Percentiles rank a stretch among this genome's conserved stretches.
Evolutionary conservation across 1,139 yeast species (phyloP).

Genomic region (Taiozyma onychis): DNA sequence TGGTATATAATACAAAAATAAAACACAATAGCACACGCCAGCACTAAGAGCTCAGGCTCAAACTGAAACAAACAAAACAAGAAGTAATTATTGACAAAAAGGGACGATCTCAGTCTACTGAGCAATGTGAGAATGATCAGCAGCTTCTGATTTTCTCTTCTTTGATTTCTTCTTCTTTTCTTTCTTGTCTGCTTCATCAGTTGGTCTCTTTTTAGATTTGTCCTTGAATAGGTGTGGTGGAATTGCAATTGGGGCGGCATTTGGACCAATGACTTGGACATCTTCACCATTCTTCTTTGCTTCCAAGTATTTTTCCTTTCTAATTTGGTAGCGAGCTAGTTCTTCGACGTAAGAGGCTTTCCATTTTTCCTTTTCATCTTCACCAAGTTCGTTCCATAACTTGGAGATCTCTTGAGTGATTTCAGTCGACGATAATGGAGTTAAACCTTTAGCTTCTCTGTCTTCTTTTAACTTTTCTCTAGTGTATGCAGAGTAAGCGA

Average conservation of each 20-base stretch:
- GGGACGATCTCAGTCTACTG: neutral
- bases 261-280: conserved; percentile 25
- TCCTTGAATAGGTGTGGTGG: conserved; percentile 26
- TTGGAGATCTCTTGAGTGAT: conserved; percentile 73
- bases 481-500: conserved; percentile 65
- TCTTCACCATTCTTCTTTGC: conserved; percentile 40
- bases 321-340: conserved; percentile 55
- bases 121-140: neutral
- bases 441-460: conserved; percentile 50
- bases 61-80: neutral
- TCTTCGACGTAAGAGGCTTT: conserved; percentile 66
- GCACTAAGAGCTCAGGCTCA: neutral
- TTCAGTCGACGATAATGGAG: conserved; percentile 66
- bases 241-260: conserved; percentile 33
- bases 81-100: neutral
- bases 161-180: conserved; percentile 38
- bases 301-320: conserved; percentile 56
- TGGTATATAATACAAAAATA: neutral
- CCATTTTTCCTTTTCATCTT: conserved; percentile 69
- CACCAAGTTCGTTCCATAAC: conserved; percentile 68
- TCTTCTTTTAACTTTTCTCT: conserved; percentile 63
- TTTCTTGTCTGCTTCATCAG: conserved; percentile 29
- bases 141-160: conserved; percentile 29
- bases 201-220: conserved; percentile 26
- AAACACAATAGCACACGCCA: neutral